Conservation (phyloP, 352 stramenopile species). For the Globisporangium cystogenes region DNA sequence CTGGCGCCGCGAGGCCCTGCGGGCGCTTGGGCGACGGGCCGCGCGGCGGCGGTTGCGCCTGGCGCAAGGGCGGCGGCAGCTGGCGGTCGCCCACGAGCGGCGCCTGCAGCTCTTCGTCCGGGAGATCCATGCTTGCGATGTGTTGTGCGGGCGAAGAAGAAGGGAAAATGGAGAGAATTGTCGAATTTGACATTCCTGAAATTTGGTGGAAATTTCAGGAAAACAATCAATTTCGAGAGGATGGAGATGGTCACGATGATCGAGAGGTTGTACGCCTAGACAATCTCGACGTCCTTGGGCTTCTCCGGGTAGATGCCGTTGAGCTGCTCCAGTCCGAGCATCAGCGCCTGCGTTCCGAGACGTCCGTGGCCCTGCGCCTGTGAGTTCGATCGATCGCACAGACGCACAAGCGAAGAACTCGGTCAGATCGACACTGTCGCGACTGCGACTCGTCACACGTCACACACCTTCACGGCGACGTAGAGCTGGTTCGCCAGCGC, state of each 20-base stretch:
- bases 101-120: conserved; percentile 72
- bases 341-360: conserved; percentile 80
- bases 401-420: neutral
- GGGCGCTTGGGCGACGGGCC: conserved; percentile 16
- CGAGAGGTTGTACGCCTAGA: too few species aligned
- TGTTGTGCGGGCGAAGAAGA: too few species aligned
- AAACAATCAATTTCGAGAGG: too few species aligned
- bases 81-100: conserved; percentile 39
- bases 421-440: too few species aligned
- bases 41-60: conserved; percentile 7
- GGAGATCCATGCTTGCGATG: conserved; percentile 44
- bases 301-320: conserved; percentile 37
- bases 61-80: conserved; percentile 6
- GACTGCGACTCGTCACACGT: too few species aligned
- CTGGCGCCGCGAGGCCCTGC: conserved; percentile 4
- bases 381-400: too few species aligned
- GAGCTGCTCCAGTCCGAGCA: conserved; percentile 83
- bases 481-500: conserved; percentile 86
- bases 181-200: too few species aligned
- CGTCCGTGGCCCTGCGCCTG: conserved; percentile 77
- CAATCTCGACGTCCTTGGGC: conserved; percentile 28
- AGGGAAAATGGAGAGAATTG: too few species aligned
- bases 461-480: conserved; percentile 65
- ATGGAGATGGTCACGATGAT: too few species aligned
- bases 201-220: too few species aligned